These are phyloP conservation scores for Cryphonectria radicalis DNA, from an alignment of 2,329 filamentous ascomycete species.

Conservation along the genomic window DNA sequence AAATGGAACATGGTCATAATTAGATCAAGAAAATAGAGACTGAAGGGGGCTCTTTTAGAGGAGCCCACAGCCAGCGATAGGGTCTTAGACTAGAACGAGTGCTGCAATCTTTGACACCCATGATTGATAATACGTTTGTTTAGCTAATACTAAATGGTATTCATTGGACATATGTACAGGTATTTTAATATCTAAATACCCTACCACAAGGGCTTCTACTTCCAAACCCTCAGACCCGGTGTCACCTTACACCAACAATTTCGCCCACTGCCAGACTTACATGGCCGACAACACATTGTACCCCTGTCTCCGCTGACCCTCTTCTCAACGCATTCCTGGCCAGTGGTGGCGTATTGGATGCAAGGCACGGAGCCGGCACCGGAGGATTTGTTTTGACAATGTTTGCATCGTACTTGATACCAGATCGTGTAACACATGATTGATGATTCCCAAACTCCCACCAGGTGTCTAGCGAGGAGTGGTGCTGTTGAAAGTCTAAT, in stretches of 20 bases:
- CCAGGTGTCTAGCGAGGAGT: not conserved
- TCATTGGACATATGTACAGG: not conserved
- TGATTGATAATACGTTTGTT: not conserved
- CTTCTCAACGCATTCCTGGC: not conserved
- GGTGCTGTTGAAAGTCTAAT: not conserved
- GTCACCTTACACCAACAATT: conserved; percentile 24
- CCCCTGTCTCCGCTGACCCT: conserved; percentile 4
- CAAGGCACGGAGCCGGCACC: conserved; percentile 16
- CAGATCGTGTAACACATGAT: conserved; percentile 19
- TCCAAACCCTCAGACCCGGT: conserved; percentile 16
- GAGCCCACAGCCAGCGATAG: not conserved
- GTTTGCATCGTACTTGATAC: conserved; percentile 23
- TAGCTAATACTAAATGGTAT: not conserved
- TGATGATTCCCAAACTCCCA: not conserved
- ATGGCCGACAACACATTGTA: conserved; percentile 15
- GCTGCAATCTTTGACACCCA: not conserved
- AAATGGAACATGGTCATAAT: conserved; percentile 40
- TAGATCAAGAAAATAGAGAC: not conserved
- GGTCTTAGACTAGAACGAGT: not conserved
- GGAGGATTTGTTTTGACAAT: conserved; percentile 9
- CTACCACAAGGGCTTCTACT: not conserved
- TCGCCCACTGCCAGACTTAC: conserved; percentile 24
- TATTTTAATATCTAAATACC: not conserved
- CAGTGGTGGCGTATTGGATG: not conserved
- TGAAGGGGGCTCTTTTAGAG: not conserved